phyloP scores from a whole-genome alignment of 805 yeast species.

The Yarrowia sp. region DNA sequence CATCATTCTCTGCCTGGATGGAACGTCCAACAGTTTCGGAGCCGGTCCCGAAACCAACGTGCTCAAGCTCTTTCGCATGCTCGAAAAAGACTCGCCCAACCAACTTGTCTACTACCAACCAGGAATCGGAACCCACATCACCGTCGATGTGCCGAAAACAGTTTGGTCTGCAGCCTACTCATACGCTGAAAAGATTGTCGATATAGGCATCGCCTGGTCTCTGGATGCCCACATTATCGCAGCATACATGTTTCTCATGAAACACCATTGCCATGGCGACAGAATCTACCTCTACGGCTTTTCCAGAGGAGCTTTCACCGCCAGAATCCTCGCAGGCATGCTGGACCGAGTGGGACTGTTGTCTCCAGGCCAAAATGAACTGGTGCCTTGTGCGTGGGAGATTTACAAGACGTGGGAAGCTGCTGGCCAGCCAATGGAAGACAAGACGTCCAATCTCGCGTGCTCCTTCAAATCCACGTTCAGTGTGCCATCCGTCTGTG shows the following conservation, averaged over 20 bases:
- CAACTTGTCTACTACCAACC: slow-evolving; percentile 26
- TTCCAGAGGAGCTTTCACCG: slow-evolving; percentile 61
- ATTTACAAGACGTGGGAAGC: slow-evolving; percentile 56
- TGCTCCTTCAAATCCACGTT: slow-evolving; percentile 52
- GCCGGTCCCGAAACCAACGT: slow-evolving; percentile 27
- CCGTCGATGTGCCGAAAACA: slow-evolving; percentile 12
- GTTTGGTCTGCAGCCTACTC: slow-evolving; percentile 1
- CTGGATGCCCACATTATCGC: slow-evolving; percentile 54
- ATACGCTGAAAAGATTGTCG: slow-evolving; percentile 33
- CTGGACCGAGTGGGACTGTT: slow-evolving; percentile 57
- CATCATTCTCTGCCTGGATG: slow-evolving; percentile 27
- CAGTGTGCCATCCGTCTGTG: slow-evolving; percentile 43
- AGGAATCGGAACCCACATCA: slow-evolving; percentile 13
- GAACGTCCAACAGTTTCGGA: slow-evolving; percentile 25
- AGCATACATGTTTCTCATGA: slow-evolving; percentile 54
- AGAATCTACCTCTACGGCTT: slow-evolving; percentile 57
- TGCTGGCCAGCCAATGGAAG: slow-evolving; percentile 10
- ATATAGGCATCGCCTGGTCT: slow-evolving; percentile 50
- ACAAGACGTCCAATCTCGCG: neutral
- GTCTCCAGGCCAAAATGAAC: slow-evolving; percentile 50
- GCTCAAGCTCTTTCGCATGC: slow-evolving; percentile 25
- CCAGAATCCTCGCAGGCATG: slow-evolving; percentile 63
- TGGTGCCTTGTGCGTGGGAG: slow-evolving; percentile 59
- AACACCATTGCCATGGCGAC: slow-evolving; percentile 49
- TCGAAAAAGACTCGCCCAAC: slow-evolving; percentile 23